Base-by-base conservation (phyloP, 1,284 basidiomycete genomes). In the Sutorius eximius region DNA sequence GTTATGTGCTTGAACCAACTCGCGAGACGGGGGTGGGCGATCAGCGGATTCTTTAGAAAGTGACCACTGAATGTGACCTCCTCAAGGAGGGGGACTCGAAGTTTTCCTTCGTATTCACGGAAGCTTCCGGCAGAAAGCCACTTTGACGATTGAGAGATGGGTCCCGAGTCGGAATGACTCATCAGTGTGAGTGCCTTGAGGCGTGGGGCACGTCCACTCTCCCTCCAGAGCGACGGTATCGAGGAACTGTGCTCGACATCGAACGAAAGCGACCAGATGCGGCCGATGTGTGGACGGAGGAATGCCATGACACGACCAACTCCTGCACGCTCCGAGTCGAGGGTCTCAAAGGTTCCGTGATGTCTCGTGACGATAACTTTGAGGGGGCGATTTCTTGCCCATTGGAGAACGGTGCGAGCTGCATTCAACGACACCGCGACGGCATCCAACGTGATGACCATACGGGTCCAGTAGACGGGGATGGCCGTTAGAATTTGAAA, bases 211-310 rank as follows among this genome's bases (percentile, higher is more conserved):
- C 34, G 27, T 11, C 57, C 57, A 10, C 33, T 33, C 47, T 59
- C 60, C 22, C 45, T 44, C 58, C 60, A 62, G 22, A 62, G 48
- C 2, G 40, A 18, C 3, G 57, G 60, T 30, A 59, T 56, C 2
- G 57, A 56, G 11, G 29, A 59, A 36, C 27, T 48, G 24, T 60
- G 34, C 10, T 56, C 41, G 22, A 59, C 47, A n/a, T 56, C 27
- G 27, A 59, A 59, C 20, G 60, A 45, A 24, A 59, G 56, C 3
- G 60, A 62, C 47, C 57, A 42, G 33, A 59, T 50, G 10, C 9
- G 41, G n/a, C 11, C 0, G 15, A 61, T 30, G 20, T 42, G 18
- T 22, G 58, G 51, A 30, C 41, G 51, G 24, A 62, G 43, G n/a
- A 61, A 20, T 5, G 41, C 6, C 44, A 59, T 48, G 29, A 33